Percentiles rank a stretch among this genome's conserved stretches.
These are phyloP conservation scores for Botrytis byssoidea DNA, from an alignment of 2,329 filamentous ascomycete species.

Conservation along the genomic window DNA sequence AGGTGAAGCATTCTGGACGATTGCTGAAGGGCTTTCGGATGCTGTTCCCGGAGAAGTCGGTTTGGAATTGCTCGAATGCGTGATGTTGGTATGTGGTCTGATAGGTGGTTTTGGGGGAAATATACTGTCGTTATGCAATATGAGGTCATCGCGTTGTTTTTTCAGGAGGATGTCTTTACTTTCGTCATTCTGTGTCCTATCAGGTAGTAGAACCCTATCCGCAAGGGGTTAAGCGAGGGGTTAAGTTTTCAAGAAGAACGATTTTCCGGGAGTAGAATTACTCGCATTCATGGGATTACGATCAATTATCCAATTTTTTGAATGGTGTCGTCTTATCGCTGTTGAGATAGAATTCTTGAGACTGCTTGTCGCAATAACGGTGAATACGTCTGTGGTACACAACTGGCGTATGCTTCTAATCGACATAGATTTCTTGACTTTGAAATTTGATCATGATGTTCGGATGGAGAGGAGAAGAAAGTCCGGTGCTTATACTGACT, in stretches of 20 bases:
- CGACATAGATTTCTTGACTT: too few relatives aligned
- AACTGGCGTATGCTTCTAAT: not conserved
- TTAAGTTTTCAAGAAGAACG: not conserved
- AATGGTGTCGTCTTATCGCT: rapidly evolving
- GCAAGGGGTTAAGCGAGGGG: not conserved
- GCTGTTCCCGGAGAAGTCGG: not conserved
- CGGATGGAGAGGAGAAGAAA: too few relatives aligned
- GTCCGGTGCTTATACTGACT: too few relatives aligned
- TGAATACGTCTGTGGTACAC: not conserved
- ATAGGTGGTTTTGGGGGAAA: not conserved
- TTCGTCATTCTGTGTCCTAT: not conserved
- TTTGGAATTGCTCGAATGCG: not conserved
- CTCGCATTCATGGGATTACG: not conserved
- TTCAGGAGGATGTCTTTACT: rapidly evolving
- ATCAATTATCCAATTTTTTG: not conserved
- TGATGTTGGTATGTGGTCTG: not conserved
- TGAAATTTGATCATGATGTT: too few relatives aligned
- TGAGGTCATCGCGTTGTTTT: not conserved
- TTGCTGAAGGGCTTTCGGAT: not conserved
- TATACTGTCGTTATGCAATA: not conserved
- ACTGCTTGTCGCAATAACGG: rapidly evolving
- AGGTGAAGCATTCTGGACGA: not conserved
- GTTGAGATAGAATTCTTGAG: rapidly evolving
- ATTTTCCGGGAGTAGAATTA: not conserved
- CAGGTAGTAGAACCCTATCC: not conserved